Evolutionary conservation across 805 yeast genomes (phyloP).

Genomic region (Limtongia smithiae): DNA sequence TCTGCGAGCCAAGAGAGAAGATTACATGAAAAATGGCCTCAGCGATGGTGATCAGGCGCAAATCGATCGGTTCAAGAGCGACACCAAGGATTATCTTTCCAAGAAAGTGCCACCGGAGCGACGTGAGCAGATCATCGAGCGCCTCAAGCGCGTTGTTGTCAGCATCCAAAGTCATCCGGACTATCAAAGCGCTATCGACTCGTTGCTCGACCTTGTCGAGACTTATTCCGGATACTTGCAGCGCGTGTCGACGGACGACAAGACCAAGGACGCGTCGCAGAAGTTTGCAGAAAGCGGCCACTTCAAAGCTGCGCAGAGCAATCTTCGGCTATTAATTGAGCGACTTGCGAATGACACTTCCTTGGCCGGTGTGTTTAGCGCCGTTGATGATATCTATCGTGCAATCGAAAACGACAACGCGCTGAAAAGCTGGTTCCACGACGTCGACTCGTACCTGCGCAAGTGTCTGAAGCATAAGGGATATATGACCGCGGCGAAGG

Average conservation of each 20-base stretch:
- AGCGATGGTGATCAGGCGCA: neutral
- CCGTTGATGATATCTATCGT: slow-evolving; percentile 13
- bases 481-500: slow-evolving; percentile 13
- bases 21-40: neutral
- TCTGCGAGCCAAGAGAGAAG: slow-evolving; percentile 3
- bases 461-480: slow-evolving; percentile 21
- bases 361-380: slow-evolving; percentile 11
- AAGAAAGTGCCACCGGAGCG: slow-evolving; percentile 25
- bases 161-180: slow-evolving; percentile 28
- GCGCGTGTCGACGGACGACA: neutral
- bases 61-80: slow-evolving; percentile 1
- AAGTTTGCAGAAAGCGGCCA: slow-evolving; percentile 16
- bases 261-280: slow-evolving; percentile 1
- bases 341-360: slow-evolving; percentile 26
- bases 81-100: slow-evolving; percentile 9
- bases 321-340: slow-evolving; percentile 22
- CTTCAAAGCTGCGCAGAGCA: slow-evolving; percentile 10
- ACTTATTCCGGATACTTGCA: slow-evolving; percentile 1
- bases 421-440: slow-evolving; percentile 21
- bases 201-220: slow-evolving; percentile 22
- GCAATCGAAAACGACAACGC: slow-evolving; percentile 25
- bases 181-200: slow-evolving; percentile 24
- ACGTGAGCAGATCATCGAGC: slow-evolving; percentile 13
- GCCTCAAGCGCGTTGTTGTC: slow-evolving; percentile 21
- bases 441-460: slow-evolving; percentile 15